A percentile compares a stretch with the other conserved stretches of the same genome.
phyloP scores from a whole-genome alignment of 2,329 filamentous ascomycete genomes.

The Thielaviopsis ethacetica region DNA sequence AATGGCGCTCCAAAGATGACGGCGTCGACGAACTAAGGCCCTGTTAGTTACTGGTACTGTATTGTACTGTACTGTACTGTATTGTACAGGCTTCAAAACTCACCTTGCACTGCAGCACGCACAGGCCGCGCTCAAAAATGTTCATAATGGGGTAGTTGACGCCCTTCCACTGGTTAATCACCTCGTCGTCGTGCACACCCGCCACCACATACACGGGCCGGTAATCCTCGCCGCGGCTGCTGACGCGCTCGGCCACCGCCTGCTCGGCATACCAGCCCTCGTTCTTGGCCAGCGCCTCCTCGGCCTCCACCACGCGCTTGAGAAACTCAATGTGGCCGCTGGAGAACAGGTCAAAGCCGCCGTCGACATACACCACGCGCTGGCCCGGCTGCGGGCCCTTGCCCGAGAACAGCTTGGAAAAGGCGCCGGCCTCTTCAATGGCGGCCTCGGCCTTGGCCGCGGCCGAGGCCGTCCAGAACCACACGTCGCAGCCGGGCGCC shows the following conservation, averaged over 20 bases:
- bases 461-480: constrained; percentile 55
- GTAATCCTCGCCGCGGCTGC: constrained; percentile 56
- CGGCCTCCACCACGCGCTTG: constrained; percentile 54
- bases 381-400: constrained; percentile 60
- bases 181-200: constrained; percentile 83
- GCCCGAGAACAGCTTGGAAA: constrained; percentile 53
- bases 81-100: too few species aligned
- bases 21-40: constrained; percentile 60
- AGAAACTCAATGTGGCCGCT: constrained; percentile 96
- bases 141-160: constrained; percentile 99
- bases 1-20: constrained; percentile 86
- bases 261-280: constrained; percentile 61
- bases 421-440: constrained; percentile 45
- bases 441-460: constrained; percentile 25
- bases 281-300: constrained; percentile 50
- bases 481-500: constrained; percentile 66
- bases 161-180: constrained; percentile 93
- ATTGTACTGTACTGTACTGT: too few species aligned
- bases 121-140: constrained; percentile 88
- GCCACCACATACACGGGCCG: constrained; percentile 75
- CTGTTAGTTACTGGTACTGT: too few species aligned
- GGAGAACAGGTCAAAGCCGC: constrained; percentile 91
- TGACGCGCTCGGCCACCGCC: constrained; percentile 44
- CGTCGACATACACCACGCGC: constrained; percentile 84
- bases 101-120: constrained; percentile 86